Evolutionary conservation across 345 rosid genomes (phyloP).

Genomic region (Brassica cretica): DNA sequence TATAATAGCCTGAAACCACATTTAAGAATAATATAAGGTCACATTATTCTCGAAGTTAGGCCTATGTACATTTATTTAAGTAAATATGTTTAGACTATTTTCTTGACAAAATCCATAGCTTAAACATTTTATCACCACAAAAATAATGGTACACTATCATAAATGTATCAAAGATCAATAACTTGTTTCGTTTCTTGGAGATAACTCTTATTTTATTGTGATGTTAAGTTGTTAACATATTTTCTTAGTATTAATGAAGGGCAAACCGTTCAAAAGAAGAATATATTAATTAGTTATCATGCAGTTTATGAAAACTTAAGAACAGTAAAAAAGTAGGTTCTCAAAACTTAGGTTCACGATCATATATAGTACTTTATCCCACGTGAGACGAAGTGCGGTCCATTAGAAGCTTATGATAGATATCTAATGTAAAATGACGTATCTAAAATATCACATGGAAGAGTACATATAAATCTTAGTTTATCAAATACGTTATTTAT

Average conservation of each 20-base stretch:
- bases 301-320: no score
- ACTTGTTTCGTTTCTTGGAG: neutral
- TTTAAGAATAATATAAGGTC: neutral
- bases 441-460: constrained; percentile 23
- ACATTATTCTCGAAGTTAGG: neutral
- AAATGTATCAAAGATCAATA: neutral
- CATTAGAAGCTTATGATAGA: constrained; percentile 28
- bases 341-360: constrained; percentile 3
- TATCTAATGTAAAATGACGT: constrained; percentile 12
- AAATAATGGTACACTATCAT: neutral
- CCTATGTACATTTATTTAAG: neutral
- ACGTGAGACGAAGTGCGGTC: constrained; percentile 31
- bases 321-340: neutral
- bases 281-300: neutral
- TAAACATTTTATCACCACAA: neutral
- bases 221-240: neutral
- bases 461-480: constrained; percentile 17
- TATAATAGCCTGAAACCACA: neutral
- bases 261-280: neutral
- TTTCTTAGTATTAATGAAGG: neutral
- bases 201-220: neutral
- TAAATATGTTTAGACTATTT: neutral
- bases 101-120: neutral
- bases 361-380: constrained; percentile 24
- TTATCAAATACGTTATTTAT: constrained; percentile 1